A percentile compares a stretch with the other conserved stretches of the same genome.
phyloP scores from a whole-genome alignment of 805 yeast genomes.

The Pichia paraexigua region DNA sequence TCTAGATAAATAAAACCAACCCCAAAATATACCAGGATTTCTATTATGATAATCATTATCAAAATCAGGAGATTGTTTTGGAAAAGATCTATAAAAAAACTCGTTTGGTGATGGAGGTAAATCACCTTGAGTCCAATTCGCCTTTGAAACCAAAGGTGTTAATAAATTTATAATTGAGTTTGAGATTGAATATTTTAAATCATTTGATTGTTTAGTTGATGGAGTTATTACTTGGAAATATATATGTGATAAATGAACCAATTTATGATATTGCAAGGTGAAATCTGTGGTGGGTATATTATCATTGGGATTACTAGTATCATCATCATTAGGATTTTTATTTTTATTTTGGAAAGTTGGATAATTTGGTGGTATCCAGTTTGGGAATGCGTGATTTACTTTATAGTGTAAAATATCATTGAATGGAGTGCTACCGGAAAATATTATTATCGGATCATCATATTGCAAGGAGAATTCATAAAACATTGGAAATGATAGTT shows the following conservation, averaged over 20 bases:
- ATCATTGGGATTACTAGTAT: not conserved
- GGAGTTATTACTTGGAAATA: not conserved
- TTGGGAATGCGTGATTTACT: conserved; percentile 6
- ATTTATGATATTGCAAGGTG: not conserved
- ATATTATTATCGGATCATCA: conserved; percentile 3
- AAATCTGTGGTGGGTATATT: not conserved
- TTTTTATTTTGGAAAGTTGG: not conserved
- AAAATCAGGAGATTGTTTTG: conserved; percentile 7
- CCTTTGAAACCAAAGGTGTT: conserved; percentile 8
- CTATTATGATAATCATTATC: conserved; percentile 9
- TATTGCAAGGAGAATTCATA: conserved; percentile 8
- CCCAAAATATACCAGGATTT: conserved; percentile 10
- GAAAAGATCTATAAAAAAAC: conserved; percentile 8
- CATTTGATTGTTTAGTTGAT: not conserved
- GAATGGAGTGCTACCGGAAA: not conserved
- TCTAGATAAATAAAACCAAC: conserved; percentile 9
- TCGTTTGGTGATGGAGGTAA: conserved; percentile 7
- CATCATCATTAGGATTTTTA: not conserved
- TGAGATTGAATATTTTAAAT: conserved; percentile 1
- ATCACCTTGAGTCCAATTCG: conserved; percentile 8
- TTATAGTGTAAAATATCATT: not conserved
- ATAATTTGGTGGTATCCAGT: conserved; percentile 6
- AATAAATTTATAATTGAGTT: conserved; percentile 1
- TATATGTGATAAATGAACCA: not conserved
- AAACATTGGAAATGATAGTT: not conserved